Evolutionary conservation across 2,329 filamentous ascomycete species (phyloP), one percentile per base, ranked within the genome.

Genomic region (Ophiostoma sp.): DNA sequence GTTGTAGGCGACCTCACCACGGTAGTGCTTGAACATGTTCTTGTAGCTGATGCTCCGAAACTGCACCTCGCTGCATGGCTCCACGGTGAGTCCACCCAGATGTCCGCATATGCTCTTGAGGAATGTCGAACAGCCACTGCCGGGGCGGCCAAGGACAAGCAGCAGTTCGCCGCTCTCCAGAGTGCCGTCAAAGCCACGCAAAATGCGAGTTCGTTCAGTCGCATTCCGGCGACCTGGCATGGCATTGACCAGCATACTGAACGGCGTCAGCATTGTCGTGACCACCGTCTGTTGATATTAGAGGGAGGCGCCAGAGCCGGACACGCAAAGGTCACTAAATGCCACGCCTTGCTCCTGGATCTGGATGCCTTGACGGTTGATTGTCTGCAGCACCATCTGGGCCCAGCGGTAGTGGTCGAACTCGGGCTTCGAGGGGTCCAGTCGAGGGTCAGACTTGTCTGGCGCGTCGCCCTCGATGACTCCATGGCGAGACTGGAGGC

Each of bases 281-380:
- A 82, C 84, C 55, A 92, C 88, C 75, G 90, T 87, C 81, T 89
- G 89, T 79, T 93, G 91, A 80, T 90, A 92, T 79, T 93, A 91
- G 1, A 90, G 91, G 1, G 59, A 63, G 59, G 59, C 59, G 19
- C 59, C 59, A 1, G 59, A 63, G 31, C 59, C 59, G 19, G 59
- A 63, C 19, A 63, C 59, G n/a, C 59, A 63, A 8, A 63, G 59
- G 31, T 63, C 33, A 3, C 31, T 39, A 12, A 63, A 63, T 1
- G 59, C 59, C 19, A 63, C 31, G 7, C 59, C 59, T 6, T 66
- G 63, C 22, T 48, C 63, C n/a, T 45, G 63, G 22, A 66, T 28
- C 42, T 66, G 36, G 36, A 66, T 66, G 4, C 63, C 63, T 17
- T 45, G 42, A 8, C 42, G 63, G 22, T 66, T 66, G n/a, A 66